Evolutionary conservation across 2,329 filamentous ascomycete species (phyloP).

Genomic region (Apiospora marii): DNA sequence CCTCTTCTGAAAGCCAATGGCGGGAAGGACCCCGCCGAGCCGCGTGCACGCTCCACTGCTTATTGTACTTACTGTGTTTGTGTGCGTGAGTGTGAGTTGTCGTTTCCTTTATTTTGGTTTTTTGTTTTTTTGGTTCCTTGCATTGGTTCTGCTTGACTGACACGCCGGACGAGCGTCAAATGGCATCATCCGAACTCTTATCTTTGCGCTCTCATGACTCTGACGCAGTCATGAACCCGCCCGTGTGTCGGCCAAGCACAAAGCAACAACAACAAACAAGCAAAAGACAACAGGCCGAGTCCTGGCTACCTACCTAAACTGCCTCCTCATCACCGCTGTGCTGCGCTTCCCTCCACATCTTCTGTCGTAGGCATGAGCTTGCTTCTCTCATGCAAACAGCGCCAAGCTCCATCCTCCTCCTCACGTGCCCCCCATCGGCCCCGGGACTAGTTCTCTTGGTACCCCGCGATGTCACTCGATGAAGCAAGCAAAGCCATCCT

Average conservation of each 20-base stretch:
- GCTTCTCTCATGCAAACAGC: neutral
- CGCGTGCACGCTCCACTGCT: constrained; percentile 5
- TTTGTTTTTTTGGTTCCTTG: neutral
- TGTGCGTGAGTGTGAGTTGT: neutral
- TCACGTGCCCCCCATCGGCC: neutral
- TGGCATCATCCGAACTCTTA: no score
- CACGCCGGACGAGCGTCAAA: no score
- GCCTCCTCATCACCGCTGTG: neutral
- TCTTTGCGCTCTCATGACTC: neutral
- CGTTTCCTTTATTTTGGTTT: neutral
- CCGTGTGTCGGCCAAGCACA: neutral
- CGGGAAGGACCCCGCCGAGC: neutral
- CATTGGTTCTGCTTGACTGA: neutral
- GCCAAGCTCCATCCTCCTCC: neutral
- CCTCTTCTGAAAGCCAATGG: neutral
- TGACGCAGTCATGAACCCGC: neutral
- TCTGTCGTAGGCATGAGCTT: neutral
- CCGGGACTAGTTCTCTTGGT: neutral
- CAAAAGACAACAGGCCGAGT: neutral
- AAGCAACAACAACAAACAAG: neutral
- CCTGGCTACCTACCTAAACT: neutral
- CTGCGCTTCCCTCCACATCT: neutral
- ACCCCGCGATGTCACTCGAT: neutral
- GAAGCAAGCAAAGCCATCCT: neutral
- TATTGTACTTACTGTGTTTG: neutral